phyloP scores from a whole-genome alignment of 78 protist species.

The slime mould (Dictyostelium discoideum) region dicty_2.7 NC_007088.5:2393501-2394000 shows the following conservation, averaged over 20 bases:
- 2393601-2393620: too few relatives aligned
- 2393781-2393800: neutral
- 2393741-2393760: neutral
- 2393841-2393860: neutral
- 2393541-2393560: too few relatives aligned
- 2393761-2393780: neutral
- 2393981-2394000: neutral
- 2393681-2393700: neutral
- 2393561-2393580: too few relatives aligned
- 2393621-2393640: neutral
- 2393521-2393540: neutral
- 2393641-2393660: neutral
- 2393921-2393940: neutral
- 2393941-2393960: neutral
- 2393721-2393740: neutral
- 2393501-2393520: neutral
- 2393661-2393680: neutral
- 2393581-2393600: too few relatives aligned
- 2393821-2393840: neutral
- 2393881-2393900: neutral
- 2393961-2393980: neutral
- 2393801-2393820: neutral
- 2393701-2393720: neutral
- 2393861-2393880: neutral
- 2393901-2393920: neutral